Base-by-base conservation (phyloP, 805 yeast species). In the Ogataea salicorniae region DNA sequence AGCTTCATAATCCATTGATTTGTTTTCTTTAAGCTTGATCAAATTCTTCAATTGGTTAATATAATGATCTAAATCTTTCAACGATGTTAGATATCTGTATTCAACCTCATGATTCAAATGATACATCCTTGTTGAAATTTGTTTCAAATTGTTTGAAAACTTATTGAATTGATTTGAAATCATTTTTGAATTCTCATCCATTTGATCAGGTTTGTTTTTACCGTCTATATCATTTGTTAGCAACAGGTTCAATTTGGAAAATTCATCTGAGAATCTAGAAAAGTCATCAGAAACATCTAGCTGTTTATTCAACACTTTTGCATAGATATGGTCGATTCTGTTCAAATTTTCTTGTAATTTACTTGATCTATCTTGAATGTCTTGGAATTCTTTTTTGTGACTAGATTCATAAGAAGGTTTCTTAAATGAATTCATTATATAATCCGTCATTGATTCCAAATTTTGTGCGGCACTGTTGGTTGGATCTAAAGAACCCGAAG, bases 391-490 rank as follows among this genome's bases (percentile, higher is more conserved):
- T 40, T 84, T 80, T 51, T 79, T 80, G 55, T 77, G 77, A 42
- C 51, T 56, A 23, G 71, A 65, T 57, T 83, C 87, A 43, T 73
- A 68, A 42, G 76, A 72, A 5, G 84, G 83, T 42, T 87, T 83
- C 47, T 92, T 84, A 60, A 92, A 88, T n/a, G 95, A 95, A 61
- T 92, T 92, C 84, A 92, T 86, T 39, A 94, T 81, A 3, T 87
- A 84, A 61, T 92, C 99, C 0, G 96, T 83, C n/a, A 92, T 75
- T 14, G 87, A 81, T 43, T 94, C 99, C 58, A 74, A 39, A 66
- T 76, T 63, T 50, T 61, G 57, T 29, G 63, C 29, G 41, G 59
- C 41, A 2, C 56, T 34, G 39, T 56, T 59, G 4, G 56, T 34
- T 1, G 62, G 41, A 41, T 57, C 61, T 17, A 56, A 36, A 20